These are phyloP conservation scores for Linanthus parryae DNA, from an alignment of 148 eudicot species.

Conservation along the genomic window DNA sequence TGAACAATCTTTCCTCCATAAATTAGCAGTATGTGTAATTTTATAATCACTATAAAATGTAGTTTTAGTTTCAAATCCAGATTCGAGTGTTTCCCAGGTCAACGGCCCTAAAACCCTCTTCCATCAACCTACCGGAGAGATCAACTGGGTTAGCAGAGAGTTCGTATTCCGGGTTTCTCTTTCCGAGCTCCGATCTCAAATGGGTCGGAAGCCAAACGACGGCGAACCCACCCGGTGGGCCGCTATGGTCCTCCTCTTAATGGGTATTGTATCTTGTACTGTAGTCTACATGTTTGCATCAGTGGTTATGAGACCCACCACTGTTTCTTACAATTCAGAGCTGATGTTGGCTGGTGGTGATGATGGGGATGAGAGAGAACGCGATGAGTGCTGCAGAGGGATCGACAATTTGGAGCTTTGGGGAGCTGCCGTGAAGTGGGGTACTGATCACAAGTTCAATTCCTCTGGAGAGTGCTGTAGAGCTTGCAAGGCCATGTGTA, in stretches of 20 bases:
- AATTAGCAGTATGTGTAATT: too few species aligned
- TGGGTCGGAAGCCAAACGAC: conserved; percentile 71
- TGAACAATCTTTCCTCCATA: too few species aligned
- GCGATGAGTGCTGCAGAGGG: conserved; percentile 52
- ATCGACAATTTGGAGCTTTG: conserved; percentile 59
- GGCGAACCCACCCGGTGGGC: conserved; percentile 48
- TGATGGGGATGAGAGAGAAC: conserved; percentile 14
- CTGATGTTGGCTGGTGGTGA: conserved; percentile 4
- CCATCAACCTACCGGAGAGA: background rate
- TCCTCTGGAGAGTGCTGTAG: conserved; percentile 50
- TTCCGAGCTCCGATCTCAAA: conserved; percentile 33
- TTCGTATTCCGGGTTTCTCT: conserved; percentile 22
- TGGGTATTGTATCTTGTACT: conserved; percentile 49
- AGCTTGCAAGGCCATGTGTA: conserved; percentile 67
- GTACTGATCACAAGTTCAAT: conserved; percentile 51
- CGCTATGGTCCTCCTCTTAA: conserved; percentile 32
- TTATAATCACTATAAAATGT: too few species aligned
- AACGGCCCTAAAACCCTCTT: conserved; percentile 1
- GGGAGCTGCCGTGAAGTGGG: conserved; percentile 80
- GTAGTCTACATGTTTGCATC: conserved; percentile 50
- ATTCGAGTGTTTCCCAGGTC: conserved; percentile 1
- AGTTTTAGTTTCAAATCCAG: background rate
- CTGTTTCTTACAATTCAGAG: conserved; percentile 11
- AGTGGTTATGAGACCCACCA: conserved; percentile 26
- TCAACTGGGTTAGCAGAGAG: background rate